Evolutionary conservation across 345 rosid genomes (phyloP), one percentile per base, ranked within the genome.

Genomic region (Eucalyptus decipiens): DNA sequence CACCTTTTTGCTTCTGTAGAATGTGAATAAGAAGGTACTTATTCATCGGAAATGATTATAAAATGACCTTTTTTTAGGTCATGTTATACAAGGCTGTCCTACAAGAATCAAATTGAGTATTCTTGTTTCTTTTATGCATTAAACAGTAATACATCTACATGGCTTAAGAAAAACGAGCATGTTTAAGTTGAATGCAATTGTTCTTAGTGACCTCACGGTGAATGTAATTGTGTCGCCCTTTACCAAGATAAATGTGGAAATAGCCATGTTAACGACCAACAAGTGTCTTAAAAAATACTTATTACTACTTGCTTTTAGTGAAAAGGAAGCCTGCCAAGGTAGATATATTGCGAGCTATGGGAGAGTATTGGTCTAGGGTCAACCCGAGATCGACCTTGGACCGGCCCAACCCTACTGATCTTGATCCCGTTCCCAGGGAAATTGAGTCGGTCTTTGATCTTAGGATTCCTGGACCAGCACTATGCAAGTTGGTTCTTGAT

Each of bases 401-500:
- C 16, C 4, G 2, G 6, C 50, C 16, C 6, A 48, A 48, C 50
- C 50, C 50, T 48, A 2, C 5, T 13, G 6, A 6, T 48, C 6
- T 2, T 48, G 2, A 16, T 48, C 50, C 6, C 50, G 0, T 48
- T 48, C 50, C 2, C 6, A 48, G 0, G 16, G 50, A 48, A 2
- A 48, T 2, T 5, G 6, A 13, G 6, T 48, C 1, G 2, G 50
- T 48, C 2, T 2, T 13, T 48, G 6, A 48, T 48, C 50, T 1
- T 48, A 48, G 16, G 16, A 48, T 48, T 48, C 6, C 1, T 48
- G 1, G 6, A 48, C 50, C 50, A 48, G 1, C 50, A 48, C 6
- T 48, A 1, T 48, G 6, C 1, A 48, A 1, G 2, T 48, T 48
- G 16, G 6, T 48, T 48, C 6, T 48, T 2, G 2, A 16, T 48